phyloP scores from a whole-genome alignment of 192 early-diverging fungal species.

The Entrophospora sp. region DNA sequence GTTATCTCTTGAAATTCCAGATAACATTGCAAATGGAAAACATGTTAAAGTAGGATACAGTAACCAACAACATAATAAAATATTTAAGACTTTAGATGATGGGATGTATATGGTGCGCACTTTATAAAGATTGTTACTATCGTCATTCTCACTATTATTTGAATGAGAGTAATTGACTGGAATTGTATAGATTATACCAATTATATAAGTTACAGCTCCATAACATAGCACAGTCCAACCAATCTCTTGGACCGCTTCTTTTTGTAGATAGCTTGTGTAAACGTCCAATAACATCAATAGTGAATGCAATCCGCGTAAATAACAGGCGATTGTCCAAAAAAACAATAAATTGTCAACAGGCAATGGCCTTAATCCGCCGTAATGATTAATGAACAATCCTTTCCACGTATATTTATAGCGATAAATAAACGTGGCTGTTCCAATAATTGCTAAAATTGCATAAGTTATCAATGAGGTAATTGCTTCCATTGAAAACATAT shows the following conservation, averaged over 20 bases:
- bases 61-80: neutral
- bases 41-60: neutral
- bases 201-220: constrained; percentile 1
- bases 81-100: neutral
- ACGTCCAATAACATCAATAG: neutral
- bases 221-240: constrained; percentile 11
- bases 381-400: constrained; percentile 17
- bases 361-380: constrained; percentile 5
- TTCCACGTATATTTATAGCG: constrained; percentile 15
- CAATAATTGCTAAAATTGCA: neutral
- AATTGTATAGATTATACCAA: constrained; percentile 21
- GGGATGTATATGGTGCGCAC: neutral
- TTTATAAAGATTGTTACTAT: neutral
- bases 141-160: neutral
- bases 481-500: neutral
- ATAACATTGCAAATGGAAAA: constrained; percentile 1
- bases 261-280: constrained; percentile 3
- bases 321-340: constrained; percentile 3
- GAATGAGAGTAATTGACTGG: constrained; percentile 5
- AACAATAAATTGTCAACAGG: constrained; percentile 16
- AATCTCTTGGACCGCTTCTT: constrained; percentile 1
- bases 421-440: neutral
- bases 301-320: neutral
- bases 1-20: constrained; percentile 7
- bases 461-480: neutral